A percentile compares a stretch with the other conserved stretches of the same genome.
phyloP scores from a whole-genome alignment of 768 basidiomycete species.

The Termitomyces sp. region DNA sequence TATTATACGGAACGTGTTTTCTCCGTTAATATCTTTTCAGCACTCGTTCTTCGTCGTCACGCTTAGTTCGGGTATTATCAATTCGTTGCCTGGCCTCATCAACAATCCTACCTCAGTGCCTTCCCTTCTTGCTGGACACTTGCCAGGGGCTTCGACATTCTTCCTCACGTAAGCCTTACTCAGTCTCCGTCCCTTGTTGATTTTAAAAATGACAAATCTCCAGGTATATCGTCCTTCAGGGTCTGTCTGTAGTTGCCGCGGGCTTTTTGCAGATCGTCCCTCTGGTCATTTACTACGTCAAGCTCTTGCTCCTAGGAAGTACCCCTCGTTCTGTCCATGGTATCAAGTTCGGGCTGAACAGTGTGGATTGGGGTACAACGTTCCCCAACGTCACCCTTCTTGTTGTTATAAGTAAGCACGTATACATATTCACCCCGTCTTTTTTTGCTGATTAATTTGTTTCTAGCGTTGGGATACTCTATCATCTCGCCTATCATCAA shows the following conservation, averaged over 20 bases:
- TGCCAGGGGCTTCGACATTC: slow-evolving; percentile 85
- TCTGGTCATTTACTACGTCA: slow-evolving; percentile 85
- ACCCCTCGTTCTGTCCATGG: slow-evolving; percentile 82
- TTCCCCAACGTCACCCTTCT: slow-evolving; percentile 74
- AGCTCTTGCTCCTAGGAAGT: slow-evolving; percentile 79
- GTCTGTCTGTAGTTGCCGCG: slow-evolving; percentile 72
- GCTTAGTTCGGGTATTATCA: slow-evolving; percentile 75
- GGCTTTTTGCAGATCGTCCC: slow-evolving; percentile 77
- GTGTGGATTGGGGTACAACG: slow-evolving; percentile 71
- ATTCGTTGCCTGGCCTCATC: slow-evolving; percentile 57
- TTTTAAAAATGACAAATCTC: background rate
- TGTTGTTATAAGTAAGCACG: slow-evolving; percentile 69
- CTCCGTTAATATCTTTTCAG: slow-evolving; percentile 31
- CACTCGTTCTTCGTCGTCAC: slow-evolving; percentile 94
- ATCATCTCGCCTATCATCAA: slow-evolving; percentile 93
- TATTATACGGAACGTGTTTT: background rate
- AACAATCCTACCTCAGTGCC: slow-evolving; percentile 70
- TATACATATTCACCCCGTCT: background rate
- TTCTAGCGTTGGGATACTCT: slow-evolving; percentile 70
- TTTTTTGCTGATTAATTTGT: slow-evolving; percentile 2
- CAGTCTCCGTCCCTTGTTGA: background rate
- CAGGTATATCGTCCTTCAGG: slow-evolving; percentile 77
- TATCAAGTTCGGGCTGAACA: slow-evolving; percentile 72
- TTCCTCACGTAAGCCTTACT: slow-evolving; percentile 69
- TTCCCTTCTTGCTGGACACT: slow-evolving; percentile 63